A percentile compares a stretch with the other conserved stretches of the same genome.
phyloP scores from a whole-genome alignment of 345 rosid genomes.

The Odontarrhena argentea region DNA sequence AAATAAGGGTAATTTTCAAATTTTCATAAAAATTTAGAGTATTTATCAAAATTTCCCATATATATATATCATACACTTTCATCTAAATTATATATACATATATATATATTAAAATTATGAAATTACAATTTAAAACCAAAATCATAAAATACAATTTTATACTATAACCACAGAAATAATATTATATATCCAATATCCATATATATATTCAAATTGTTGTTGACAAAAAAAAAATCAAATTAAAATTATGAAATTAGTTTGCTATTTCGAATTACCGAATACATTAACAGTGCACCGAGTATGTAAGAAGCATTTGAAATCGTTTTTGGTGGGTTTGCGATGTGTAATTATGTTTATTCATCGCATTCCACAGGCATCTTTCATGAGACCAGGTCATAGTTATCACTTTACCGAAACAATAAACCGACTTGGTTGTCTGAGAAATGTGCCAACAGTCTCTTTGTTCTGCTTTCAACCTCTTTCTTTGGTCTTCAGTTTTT shows the following conservation, averaged over 20 bases:
- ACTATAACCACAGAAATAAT: too few relatives aligned
- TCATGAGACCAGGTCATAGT: constrained; percentile 15
- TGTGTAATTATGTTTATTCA: background rate
- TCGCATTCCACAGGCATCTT: constrained; percentile 14
- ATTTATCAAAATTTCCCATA: too few relatives aligned
- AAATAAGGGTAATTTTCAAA: too few relatives aligned
- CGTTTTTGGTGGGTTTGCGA: background rate
- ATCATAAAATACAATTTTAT: too few relatives aligned
- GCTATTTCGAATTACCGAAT: background rate
- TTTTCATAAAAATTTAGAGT: too few relatives aligned
- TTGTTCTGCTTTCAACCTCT: background rate
- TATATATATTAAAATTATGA: too few relatives aligned
- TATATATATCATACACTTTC: too few relatives aligned
- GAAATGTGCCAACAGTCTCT: constrained; percentile 7
- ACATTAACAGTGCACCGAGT: background rate
- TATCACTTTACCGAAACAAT: constrained; percentile 6
- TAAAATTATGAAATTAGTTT: background rate
- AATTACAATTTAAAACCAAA: too few relatives aligned
- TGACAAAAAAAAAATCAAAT: too few relatives aligned
- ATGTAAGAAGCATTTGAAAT: background rate
- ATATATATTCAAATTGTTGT: too few relatives aligned
- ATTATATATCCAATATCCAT: too few relatives aligned
- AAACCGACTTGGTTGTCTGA: constrained; percentile 5
- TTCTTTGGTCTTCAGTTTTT: background rate
- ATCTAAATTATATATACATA: too few relatives aligned